Evolutionary conservation across 2,329 filamentous ascomycete genomes (phyloP), one percentile per base, ranked within the genome.

Genomic region (Bipolaris victoriae): DNA sequence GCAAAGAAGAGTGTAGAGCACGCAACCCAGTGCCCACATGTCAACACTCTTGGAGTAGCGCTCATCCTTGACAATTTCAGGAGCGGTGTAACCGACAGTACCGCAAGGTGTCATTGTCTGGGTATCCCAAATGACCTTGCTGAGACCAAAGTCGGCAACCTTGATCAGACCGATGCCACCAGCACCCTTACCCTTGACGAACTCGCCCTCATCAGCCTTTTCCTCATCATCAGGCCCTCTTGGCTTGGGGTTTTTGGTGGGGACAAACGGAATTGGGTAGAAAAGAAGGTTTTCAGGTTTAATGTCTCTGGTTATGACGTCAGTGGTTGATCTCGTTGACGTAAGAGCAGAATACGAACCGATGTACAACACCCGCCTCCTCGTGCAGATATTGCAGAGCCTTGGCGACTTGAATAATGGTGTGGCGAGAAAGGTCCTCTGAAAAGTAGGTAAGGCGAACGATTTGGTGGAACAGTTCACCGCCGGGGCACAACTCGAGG

Each of bases 91-190:
- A 41, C 95, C 95, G 55, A 98, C 95, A 0, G 95, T 99, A 56
- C 95, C 95, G 76, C 95, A 99, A n/a, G 95, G 95, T 3, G 95
- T 99, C 91, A 97, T 98, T 9, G 95, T 99, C 74, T 96, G 91
- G 67, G 88, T 95, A 70, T 98, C 95, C 95, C 95, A 99, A 15
- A 99, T 92, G 65, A 99, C 90, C 80, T 99, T 99, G 62, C 94
- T 97, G 9, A 99, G 83, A 53, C 95, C 95, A 74, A 99, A 99
- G 73, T 99, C 95, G 73, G 95, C 95, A 76, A 99, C 94, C 82
- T 99, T 98, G 80, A 99, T 97, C 63, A 85, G 82, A 31, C 95
- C 95, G 62, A 99, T 99, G 39, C 94, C 95, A 56, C 95, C 95
- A 0, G 90, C 84, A 40, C 95, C 95, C 35, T 89, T 79, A 1